Base-by-base conservation (phyloP, 148 eudicot species). In the Rhododendron griersonianum region DNA sequence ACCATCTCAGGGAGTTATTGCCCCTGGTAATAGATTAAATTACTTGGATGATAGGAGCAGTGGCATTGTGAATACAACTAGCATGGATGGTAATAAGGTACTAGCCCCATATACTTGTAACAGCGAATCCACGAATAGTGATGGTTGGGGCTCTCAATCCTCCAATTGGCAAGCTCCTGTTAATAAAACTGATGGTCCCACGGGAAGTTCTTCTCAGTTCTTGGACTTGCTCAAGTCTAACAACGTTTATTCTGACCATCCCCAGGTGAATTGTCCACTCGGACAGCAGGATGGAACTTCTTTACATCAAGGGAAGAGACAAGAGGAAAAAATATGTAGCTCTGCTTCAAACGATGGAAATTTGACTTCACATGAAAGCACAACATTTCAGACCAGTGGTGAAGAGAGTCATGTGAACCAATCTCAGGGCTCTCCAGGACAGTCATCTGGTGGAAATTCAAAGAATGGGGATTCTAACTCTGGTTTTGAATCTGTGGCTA, bases 391-490 rank as follows among this genome's bases (percentile, higher is more conserved):
- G 48, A 75, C 87, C 44, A 48, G 45, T 51, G 85, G 84, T 83
- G 94, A 83, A 86, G 87, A 67, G 45, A 78, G 63, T 84, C 87
- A 81, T 84, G 89, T 65, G 53, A 89, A 85, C 75, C 87, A 85
- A 71, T 61, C 88, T 51, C 92, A 87, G 55, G 87, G 53, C 74
- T 85, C 79, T 83, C 44, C 50, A 15, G 90, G 87, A 48, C 91
- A 87, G 82, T 86, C 93, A 84, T 88, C 92, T 83, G 91, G 85
- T 73, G 89, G 89, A 77, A 90, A 84, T 78, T 87, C 89, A 79
- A 88, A 85, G 57, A 84, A 83, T 28, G 87, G 82, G 87, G 91
- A 91, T 81, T 89, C 90, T 11, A 75, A 65, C 87, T 85, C 89
- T 2, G 76, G 83, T 75, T 61, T 85, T 73, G 86, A 84, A 80